Evolutionary conservation across 1,284 basidiomycete species (phyloP).

Genomic region (Boletellus dicymbophilus): DNA sequence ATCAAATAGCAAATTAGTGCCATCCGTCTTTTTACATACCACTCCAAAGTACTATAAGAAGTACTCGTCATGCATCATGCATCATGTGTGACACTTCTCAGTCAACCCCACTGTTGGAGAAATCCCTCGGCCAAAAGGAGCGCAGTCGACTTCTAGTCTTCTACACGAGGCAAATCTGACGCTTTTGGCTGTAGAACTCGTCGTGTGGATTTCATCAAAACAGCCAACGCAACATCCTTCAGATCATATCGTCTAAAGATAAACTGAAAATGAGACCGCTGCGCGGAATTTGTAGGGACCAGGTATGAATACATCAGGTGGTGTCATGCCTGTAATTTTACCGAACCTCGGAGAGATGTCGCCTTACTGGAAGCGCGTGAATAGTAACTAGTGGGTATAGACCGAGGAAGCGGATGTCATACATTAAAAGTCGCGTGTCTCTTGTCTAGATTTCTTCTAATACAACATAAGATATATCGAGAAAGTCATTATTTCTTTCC

Average conservation of each 20-base stretch:
- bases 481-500: slow-evolving; percentile 9
- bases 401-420: slow-evolving; percentile 28
- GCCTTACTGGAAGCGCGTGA: slow-evolving; percentile 16
- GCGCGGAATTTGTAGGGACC: slow-evolving; percentile 24
- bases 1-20: too few species aligned
- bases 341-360: slow-evolving; percentile 7
- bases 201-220: slow-evolving; percentile 19
- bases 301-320: slow-evolving; percentile 11
- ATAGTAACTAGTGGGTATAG: slow-evolving; percentile 14
- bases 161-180: slow-evolving; percentile 25
- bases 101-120: slow-evolving; percentile 9
- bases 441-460: slow-evolving; percentile 10
- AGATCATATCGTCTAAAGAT: slow-evolving; percentile 14
- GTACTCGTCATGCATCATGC: too few species aligned
- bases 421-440: slow-evolving; percentile 8
- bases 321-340: slow-evolving; percentile 8
- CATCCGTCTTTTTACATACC: slow-evolving; percentile 2
- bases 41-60: too few species aligned
- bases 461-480: slow-evolving; percentile 11
- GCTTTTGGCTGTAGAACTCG: slow-evolving; percentile 7
- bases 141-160: neutral
- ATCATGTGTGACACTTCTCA: too few species aligned
- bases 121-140: slow-evolving; percentile 3
- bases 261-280: slow-evolving; percentile 5
- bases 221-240: slow-evolving; percentile 13